Evolutionary conservation across 805 yeast genomes (phyloP), one percentile per base, ranked within the genome.

Genomic region (Saccharomyces eubayanus): DNA sequence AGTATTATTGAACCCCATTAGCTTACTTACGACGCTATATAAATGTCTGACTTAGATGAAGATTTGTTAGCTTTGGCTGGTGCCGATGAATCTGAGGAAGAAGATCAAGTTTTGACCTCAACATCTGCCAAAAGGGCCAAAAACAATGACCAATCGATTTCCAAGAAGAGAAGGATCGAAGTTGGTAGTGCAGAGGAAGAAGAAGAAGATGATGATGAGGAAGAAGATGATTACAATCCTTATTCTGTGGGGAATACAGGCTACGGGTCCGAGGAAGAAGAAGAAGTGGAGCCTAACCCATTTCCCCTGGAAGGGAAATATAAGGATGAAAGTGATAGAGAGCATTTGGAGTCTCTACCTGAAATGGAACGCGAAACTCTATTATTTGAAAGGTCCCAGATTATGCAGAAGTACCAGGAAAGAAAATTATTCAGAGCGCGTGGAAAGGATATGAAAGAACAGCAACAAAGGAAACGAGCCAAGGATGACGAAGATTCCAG

Each of bases 41-140:
- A 28, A 14, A 87, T 87, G 95, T 84, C 91, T 56, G 96, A 83
- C 67, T 81, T 89, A 66, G 97, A 91, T 68, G 98, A 92, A 69
- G 99, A 94, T 79, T 80, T 94, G 74, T 80, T 92, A 67, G 98
- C 97, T 21, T 80, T 94, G 63, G 99, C 99, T 51, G 98, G 95
- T 56, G 83, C 79, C 28, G 85, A 78, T 51, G 83, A 80, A 31
- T 84, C 65, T 14, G 71, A 64, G 49, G 70, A 66, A 41, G 71
- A 65, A 45, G 76, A 71, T 48, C 72, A 72, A 28, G 69, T 71
- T 31, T 67, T 57, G 16, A 62, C 62, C 29, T 51, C 67, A 2
- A 58, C 62, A 10, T 58, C 63, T 9, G 55, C 63, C 14, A 67
- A 65, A 49, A 66, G 68, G 54, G 56, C 59, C 8, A 55, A 58